Base-by-base conservation (phyloP, 2,329 filamentous ascomycete species). In the Penicillium thymicola region DNA sequence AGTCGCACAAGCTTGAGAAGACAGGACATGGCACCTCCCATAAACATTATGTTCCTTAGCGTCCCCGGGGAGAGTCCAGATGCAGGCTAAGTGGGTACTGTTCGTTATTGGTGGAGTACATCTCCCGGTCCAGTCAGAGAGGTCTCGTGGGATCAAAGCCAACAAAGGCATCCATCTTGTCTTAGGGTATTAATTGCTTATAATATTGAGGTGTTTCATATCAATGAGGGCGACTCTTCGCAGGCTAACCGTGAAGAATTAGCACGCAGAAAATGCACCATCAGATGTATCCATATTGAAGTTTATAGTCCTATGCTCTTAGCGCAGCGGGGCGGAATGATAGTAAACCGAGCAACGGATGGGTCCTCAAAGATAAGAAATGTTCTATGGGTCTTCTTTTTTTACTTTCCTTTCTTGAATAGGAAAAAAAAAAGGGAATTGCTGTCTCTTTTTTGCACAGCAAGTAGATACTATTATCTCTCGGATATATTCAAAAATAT, bases 351-450 rank as follows among this genome's bases (percentile, higher is more conserved):
- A 43, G 40, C 38, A 34, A 45, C 37, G 52, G 36, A 46, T 50
- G 58, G 51, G 50, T 30, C 34, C 40, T 27, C 52, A 43, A 59
- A 60, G 58, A 60, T 58, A 54, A 57, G 55, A 44, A 55, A 54
- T 27, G 43, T 59, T 63, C 52, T 57, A 56, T 38, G 49, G 44
- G 41, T 44, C 46, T 59, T 60, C 47, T 28, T 53, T 34, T 49
- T 47, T 34, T 25, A 14, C 21, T 42, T 41, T 42, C 34, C 2
- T 23, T 25, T 49, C 21, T 25, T 2, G 11, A 4, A 4, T 32
- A 11, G 16, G 6, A 25, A 18, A 21, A 28, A 21, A 28, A 18
- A 7, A 27, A 37, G 1, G 11, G 3, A 40, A 36, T 23, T 11
- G 8, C 5, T 7, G 11, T 23, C 4, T 16, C 8, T n/a, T 11